Evolutionary conservation across 345 rosid genomes (phyloP), one percentile per base, ranked within the genome.

Genomic region (Gossypium rotundifolium): DNA sequence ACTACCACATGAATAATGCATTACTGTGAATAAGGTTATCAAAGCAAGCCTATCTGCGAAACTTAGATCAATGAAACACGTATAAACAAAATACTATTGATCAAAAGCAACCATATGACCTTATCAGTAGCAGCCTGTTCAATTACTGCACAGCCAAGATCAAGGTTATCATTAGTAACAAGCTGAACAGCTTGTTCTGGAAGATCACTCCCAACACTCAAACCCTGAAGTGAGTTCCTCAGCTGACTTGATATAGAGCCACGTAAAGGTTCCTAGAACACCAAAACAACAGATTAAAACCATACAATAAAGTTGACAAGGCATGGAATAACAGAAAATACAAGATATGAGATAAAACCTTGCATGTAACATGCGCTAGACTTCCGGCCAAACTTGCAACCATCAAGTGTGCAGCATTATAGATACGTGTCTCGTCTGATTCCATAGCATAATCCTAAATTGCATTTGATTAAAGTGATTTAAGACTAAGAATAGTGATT

Each of bases 361-460:
- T 95, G 99, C 99, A 95, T 38, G 99, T 95, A 61, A 91, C 99
- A 82, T 95, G 99, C 76, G 99, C 99, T 59, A 95, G 79, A 85
- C 99, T 95, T 82, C 97, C 99, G 58, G 98, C 96, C 85, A 95
- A 84, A 83, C 98, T 93, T n/a, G 98, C 98, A 81, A 92, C 99
- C 99, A 95, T 95, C 85, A 93, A 87, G 75, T 93, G 97, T 23
- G 98, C 99, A 9, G 99, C 98, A 82, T 85, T 88, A 82, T 90
- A 88, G 70, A 95, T 91, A 13, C 97, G 91, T n/a, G 91, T 86
- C 83, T 95, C 98, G 65, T 95, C 99, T 11, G 91, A 82, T 81
- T 95, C 99, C 88, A 85, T 80, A 12, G 96, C 88, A 84, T 94
- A 94, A 80, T 94, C 99, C 99, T 94, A 78, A 44, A 70, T 68